phyloP scores from a whole-genome alignment of 805 yeast species.

The Sugiyamaella mastotermitis region DNA sequence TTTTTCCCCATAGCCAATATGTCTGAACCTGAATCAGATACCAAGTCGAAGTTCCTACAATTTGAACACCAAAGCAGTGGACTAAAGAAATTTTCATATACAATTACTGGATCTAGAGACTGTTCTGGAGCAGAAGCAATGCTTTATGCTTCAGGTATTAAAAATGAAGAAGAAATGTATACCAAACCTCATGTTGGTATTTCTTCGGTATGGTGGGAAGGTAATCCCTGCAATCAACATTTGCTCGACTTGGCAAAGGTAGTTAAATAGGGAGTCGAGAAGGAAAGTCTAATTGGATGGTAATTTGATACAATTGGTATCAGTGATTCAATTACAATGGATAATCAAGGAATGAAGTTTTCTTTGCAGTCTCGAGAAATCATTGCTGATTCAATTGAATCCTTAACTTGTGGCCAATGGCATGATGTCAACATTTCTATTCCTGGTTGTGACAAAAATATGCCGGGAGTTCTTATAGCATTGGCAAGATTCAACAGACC shows the following conservation, averaged over 20 bases:
- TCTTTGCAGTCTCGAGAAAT: conserved; percentile 92
- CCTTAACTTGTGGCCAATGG: conserved; percentile 91
- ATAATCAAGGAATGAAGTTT: conserved; percentile 93
- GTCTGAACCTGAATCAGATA: no score
- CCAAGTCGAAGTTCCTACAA: conserved; percentile 5
- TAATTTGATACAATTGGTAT: conserved; percentile 96
- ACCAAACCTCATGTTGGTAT: conserved; percentile 87
- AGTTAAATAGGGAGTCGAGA: conserved; percentile 71
- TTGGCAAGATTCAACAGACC: conserved; percentile 90
- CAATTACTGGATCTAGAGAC: conserved; percentile 11
- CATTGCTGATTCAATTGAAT: conserved; percentile 94
- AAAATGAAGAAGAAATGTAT: conserved; percentile 46
- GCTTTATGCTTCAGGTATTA: conserved; percentile 92
- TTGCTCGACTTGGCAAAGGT: conserved; percentile 76
- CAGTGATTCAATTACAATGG: conserved; percentile 96
- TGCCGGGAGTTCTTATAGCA: conserved; percentile 88
- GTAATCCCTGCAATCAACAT: conserved; percentile 97
- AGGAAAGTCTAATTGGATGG: conserved; percentile 88
- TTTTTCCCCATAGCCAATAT: no score
- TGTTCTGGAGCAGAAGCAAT: conserved; percentile 48
- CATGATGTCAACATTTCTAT: conserved; percentile 91
- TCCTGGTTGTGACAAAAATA: conserved; percentile 89
- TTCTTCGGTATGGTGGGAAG: conserved; percentile 97
- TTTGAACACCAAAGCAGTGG: not conserved
- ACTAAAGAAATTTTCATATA: conserved; percentile 11